These are phyloP conservation scores for Xylaria sp. DNA, from an alignment of 2,329 filamentous ascomycete species.

Conservation along the genomic window DNA sequence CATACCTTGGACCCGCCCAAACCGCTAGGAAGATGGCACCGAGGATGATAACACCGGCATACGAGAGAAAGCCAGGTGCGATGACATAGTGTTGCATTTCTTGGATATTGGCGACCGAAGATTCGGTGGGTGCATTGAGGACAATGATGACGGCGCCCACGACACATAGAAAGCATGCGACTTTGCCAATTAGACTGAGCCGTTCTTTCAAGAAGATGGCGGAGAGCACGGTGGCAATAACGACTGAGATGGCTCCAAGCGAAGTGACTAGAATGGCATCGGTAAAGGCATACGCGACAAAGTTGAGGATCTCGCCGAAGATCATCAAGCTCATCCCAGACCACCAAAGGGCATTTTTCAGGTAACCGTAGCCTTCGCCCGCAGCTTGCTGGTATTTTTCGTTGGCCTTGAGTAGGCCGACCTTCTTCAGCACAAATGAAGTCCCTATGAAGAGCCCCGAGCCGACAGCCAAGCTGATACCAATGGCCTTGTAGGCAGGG, in stretches of 20 bases:
- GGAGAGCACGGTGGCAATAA: conserved; percentile 87
- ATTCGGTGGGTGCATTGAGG: conserved; percentile 87
- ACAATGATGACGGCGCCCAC: conserved; percentile 92
- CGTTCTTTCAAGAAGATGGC: conserved; percentile 96
- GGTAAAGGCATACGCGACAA: conserved; percentile 95
- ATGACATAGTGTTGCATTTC: conserved; percentile 91
- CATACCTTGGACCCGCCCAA: conserved; percentile 85
- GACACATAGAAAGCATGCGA: conserved; percentile 94
- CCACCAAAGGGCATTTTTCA: conserved; percentile 98
- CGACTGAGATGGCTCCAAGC: conserved; percentile 87
- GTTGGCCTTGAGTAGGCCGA: conserved; percentile 88
- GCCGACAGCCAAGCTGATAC: conserved; percentile 81
- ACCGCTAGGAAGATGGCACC: conserved; percentile 74
- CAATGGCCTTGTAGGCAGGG: conserved; percentile 78
- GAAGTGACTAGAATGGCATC: conserved; percentile 96
- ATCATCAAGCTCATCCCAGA: conserved; percentile 96
- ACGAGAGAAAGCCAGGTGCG: conserved; percentile 82
- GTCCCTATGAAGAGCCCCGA: conserved; percentile 93
- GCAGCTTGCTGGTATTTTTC: conserved; percentile 95
- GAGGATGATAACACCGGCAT: conserved; percentile 81
- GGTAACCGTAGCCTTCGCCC: conserved; percentile 94
- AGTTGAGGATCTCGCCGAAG: conserved; percentile 93
- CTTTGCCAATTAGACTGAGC: conserved; percentile 92
- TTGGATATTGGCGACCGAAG: conserved; percentile 85
- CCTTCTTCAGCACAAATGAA: conserved; percentile 95